These are phyloP conservation scores for Syzygium malaccense DNA, from an alignment of 441 rosid genomes.

Conservation along the genomic window DNA sequence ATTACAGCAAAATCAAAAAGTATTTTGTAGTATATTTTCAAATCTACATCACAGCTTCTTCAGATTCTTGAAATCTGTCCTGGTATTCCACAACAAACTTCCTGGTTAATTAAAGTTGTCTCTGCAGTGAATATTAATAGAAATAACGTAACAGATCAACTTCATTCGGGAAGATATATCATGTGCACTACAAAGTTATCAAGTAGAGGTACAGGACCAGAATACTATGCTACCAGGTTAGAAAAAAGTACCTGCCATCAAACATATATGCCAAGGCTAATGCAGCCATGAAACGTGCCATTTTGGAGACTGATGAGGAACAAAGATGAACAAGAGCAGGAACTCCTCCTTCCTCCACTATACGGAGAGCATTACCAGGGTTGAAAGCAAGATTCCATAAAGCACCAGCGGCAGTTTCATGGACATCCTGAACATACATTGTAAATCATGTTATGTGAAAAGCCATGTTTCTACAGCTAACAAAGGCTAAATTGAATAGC, in stretches of 20 bases:
- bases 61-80: not conserved
- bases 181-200: not conserved
- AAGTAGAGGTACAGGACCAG: not conserved
- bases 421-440: constrained; percentile 68
- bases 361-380: constrained; percentile 78
- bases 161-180: not conserved
- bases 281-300: constrained; percentile 99
- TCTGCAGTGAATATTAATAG: not conserved
- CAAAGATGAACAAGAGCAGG: constrained; percentile 84
- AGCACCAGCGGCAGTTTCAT: constrained; percentile 98
- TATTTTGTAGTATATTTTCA: not conserved
- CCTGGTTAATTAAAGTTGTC: not conserved
- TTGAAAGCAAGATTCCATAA: constrained; percentile 98
- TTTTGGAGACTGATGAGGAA: constrained; percentile 76
- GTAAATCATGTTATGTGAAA: not conserved
- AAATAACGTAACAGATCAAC: not conserved
- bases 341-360: constrained; percentile 97
- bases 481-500: not conserved
- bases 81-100: not conserved
- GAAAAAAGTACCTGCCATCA: constrained; percentile 71
- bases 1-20: not conserved
- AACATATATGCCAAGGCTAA: constrained; percentile 94
- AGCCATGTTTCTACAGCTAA: not conserved
- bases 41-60: not conserved
- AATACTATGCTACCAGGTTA: not conserved